Evolutionary conservation across 139 green algal species (phyloP).

Genomic region (Coelastrella sp.): DNA sequence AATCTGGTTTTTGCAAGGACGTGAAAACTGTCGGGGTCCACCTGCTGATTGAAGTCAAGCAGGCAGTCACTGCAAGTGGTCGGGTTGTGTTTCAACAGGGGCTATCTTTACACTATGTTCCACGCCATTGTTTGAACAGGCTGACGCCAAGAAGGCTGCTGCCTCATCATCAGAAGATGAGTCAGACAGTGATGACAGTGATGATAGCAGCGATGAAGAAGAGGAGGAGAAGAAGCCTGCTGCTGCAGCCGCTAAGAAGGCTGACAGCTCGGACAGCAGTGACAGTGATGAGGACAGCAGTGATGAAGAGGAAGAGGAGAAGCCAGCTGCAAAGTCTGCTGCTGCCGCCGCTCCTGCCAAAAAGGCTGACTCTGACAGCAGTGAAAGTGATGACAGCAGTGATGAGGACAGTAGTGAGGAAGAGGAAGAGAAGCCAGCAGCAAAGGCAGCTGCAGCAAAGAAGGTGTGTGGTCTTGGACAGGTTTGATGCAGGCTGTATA

Average conservation of each 20-base stretch:
- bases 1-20: too few relatives aligned
- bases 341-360: conserved; percentile 11
- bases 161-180: not conserved
- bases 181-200: not conserved
- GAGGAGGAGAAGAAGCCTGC: not conserved
- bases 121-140: too few relatives aligned
- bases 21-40: too few relatives aligned
- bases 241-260: not conserved
- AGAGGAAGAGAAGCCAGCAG: conserved; percentile 46
- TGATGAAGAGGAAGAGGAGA: conserved; percentile 31
- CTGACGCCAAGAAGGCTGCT: not conserved
- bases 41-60: too few relatives aligned
- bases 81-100: too few relatives aligned
- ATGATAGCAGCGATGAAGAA: conserved; percentile 2
- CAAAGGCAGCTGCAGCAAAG: conserved; percentile 14
- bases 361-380: not conserved
- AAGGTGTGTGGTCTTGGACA: not conserved
- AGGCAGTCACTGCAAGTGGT: too few relatives aligned
- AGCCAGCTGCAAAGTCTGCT: conserved; percentile 8
- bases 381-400: not conserved
- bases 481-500: not conserved
- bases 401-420: conserved; percentile 23
- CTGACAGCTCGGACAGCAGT: too few relatives aligned
- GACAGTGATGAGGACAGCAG: conserved; percentile 3
- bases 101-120: too few relatives aligned